A percentile compares a stretch with the other conserved stretches of the same genome.
These are phyloP conservation scores for Calonectria ilicicola DNA, from an alignment of 2,329 filamentous ascomycete species.

Conservation along the genomic window DNA sequence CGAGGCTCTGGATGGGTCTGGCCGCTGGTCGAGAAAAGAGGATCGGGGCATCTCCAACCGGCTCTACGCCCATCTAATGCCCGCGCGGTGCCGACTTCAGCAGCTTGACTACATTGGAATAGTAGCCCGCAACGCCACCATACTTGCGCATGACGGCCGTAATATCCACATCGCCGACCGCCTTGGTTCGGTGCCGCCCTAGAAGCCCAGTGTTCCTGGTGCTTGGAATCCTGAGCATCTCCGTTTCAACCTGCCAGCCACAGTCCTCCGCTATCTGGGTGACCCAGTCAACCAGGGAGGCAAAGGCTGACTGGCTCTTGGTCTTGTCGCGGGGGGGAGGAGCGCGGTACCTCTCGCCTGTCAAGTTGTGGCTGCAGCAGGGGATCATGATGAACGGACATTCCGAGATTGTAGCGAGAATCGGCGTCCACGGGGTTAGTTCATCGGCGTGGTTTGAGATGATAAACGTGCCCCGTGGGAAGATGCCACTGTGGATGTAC, in stretches of 20 bases:
- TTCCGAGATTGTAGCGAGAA: slow-evolving; percentile 80
- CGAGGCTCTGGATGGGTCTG: neutral
- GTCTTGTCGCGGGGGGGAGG: slow-evolving; percentile 63
- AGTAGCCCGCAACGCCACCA: slow-evolving; percentile 68
- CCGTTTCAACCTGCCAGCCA: slow-evolving; percentile 82
- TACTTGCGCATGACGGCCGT: slow-evolving; percentile 60
- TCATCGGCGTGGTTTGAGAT: slow-evolving; percentile 98
- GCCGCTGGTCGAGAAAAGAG: neutral
- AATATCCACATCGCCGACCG: slow-evolving; percentile 52
- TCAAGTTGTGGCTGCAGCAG: slow-evolving; percentile 91
- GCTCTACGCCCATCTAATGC: slow-evolving; percentile 14
- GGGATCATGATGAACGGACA: slow-evolving; percentile 93
- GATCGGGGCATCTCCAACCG: neutral
- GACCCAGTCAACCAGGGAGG: slow-evolving; percentile 85
- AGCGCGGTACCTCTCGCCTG: slow-evolving; percentile 80
- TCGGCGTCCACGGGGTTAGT: slow-evolving; percentile 93
- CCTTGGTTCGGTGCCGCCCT: slow-evolving; percentile 64
- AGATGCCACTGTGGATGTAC: slow-evolving; percentile 70
- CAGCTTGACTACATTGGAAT: slow-evolving; percentile 71
- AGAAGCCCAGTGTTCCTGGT: slow-evolving; percentile 88
- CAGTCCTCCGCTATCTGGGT: slow-evolving; percentile 76
- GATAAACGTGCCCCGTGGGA: slow-evolving; percentile 84
- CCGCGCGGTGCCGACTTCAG: slow-evolving; percentile 57
- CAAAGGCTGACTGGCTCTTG: slow-evolving; percentile 78
- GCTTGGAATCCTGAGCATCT: slow-evolving; percentile 91